Evolutionary conservation across 805 yeast species (phyloP).

Genomic region (Brettanomyces custersianus): DNA sequence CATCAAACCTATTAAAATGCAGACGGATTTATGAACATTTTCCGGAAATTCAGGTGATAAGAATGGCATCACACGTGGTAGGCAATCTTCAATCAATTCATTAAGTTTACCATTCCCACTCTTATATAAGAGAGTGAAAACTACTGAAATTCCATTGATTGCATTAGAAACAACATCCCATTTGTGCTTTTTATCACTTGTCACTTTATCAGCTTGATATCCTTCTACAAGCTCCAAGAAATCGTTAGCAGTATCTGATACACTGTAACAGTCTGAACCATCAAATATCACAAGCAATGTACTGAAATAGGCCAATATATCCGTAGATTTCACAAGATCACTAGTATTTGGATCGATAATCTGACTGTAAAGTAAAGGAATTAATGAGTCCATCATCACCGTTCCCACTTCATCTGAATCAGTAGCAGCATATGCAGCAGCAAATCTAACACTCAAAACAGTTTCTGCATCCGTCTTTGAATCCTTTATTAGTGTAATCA

Average conservation of each 20-base stretch:
- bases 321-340: constrained; percentile 10
- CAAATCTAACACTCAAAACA: constrained; percentile 30
- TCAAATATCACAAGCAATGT: constrained; percentile 35
- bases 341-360: constrained; percentile 6
- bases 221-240: constrained; percentile 36
- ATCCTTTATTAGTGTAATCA: constrained; percentile 26
- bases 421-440: constrained; percentile 35
- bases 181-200: constrained; percentile 1
- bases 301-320: constrained; percentile 19
- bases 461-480: constrained; percentile 27
- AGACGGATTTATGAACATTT: constrained; percentile 46
- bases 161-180: constrained; percentile 30
- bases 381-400: constrained; percentile 19
- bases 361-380: constrained; percentile 20
- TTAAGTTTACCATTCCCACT: constrained; percentile 3
- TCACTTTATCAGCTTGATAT: constrained; percentile 16
- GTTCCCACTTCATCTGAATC: constrained; percentile 43
- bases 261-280: constrained; percentile 40
- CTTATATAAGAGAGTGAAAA: constrained; percentile 31
- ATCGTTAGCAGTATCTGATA: constrained; percentile 36
- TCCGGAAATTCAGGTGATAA: constrained; percentile 28
- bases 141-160: constrained; percentile 33
- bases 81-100: constrained; percentile 31
- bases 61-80: constrained; percentile 32
- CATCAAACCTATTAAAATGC: constrained; percentile 45